Evolutionary conservation across 768 basidiomycete species (phyloP).

Genomic region (Steccherinum ochraceum): DNA sequence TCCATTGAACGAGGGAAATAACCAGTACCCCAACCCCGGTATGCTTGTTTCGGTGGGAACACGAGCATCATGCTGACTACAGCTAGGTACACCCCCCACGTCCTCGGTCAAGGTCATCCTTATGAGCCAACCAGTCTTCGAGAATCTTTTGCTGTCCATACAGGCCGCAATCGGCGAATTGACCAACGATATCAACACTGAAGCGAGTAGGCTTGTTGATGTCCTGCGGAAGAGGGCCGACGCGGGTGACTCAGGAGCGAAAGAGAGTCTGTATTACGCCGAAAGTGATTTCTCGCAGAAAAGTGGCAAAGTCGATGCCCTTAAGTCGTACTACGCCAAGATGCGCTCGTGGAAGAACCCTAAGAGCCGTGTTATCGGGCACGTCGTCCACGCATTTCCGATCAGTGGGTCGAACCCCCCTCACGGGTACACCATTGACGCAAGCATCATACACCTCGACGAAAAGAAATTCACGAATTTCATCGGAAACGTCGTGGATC

Average conservation of each 20-base stretch:
- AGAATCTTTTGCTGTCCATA: constrained; percentile 17
- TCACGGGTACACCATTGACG: constrained; percentile 29
- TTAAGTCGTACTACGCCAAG: constrained; percentile 27
- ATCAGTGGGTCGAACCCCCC: constrained; percentile 23
- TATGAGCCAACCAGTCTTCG: constrained; percentile 20
- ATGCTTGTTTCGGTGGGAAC: constrained; percentile 3
- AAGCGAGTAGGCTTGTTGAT: constrained; percentile 16
- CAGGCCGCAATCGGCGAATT: constrained; percentile 17
- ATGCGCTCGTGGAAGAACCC: constrained; percentile 27
- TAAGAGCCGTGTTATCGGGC: constrained; percentile 31
- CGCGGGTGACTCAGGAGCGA: no score
- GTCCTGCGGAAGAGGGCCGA: no score
- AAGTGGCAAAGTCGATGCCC: no score
- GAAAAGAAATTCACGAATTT: constrained; percentile 30
- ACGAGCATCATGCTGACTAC: constrained; percentile 11
- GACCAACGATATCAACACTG: constrained; percentile 9
- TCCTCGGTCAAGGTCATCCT: constrained; percentile 23
- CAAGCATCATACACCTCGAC: constrained; percentile 33
- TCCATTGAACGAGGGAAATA: constrained; percentile 17
- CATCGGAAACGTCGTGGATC: constrained; percentile 27
- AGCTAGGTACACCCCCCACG: constrained; percentile 12
- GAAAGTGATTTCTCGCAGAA: constrained; percentile 9
- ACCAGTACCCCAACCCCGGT: constrained; percentile 6
- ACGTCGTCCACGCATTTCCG: constrained; percentile 32
- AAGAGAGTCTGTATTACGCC: no score